These are phyloP conservation scores for Suhomyces bolitotheri DNA, from an alignment of 1,139 yeast species.

Conservation along the genomic window DNA sequence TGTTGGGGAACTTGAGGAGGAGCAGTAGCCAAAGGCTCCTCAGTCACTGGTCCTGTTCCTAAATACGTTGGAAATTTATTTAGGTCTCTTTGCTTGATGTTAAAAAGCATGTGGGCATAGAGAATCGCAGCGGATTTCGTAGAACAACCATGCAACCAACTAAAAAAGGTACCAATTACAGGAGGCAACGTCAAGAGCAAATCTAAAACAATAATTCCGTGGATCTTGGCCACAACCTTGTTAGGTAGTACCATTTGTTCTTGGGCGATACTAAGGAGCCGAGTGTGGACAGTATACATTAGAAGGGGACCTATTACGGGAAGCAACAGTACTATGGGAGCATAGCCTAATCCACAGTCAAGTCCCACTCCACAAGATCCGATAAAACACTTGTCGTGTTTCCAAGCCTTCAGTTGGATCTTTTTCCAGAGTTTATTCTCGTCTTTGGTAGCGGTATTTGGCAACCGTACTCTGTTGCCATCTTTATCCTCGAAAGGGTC, in stretches of 20 bases:
- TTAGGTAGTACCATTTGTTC: slow-evolving; percentile 59
- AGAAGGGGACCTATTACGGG: slow-evolving; percentile 81
- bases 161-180: slow-evolving; percentile 67
- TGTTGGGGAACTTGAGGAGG: slow-evolving; percentile 6
- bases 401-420: slow-evolving; percentile 79
- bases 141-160: slow-evolving; percentile 86
- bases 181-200: slow-evolving; percentile 77
- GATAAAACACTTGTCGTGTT: slow-evolving; percentile 75
- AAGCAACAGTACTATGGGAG: slow-evolving; percentile 63
- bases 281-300: slow-evolving; percentile 76
- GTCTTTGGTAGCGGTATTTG: slow-evolving; percentile 52
- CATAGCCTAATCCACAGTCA: slow-evolving; percentile 77
- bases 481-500: slow-evolving; percentile 67
- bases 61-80: slow-evolving; percentile 14
- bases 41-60: slow-evolving; percentile 8
- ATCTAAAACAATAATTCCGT: slow-evolving; percentile 72
- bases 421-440: slow-evolving; percentile 71
- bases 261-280: slow-evolving; percentile 60
- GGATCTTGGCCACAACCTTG: slow-evolving; percentile 62
- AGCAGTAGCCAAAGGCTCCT: slow-evolving; percentile 4
- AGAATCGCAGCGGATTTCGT: slow-evolving; percentile 83
- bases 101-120: slow-evolving; percentile 48
- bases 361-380: slow-evolving; percentile 72
- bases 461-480: slow-evolving; percentile 61
- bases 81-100: slow-evolving; percentile 32